Evolutionary conservation across 192 early-diverging fungal species (phyloP), one percentile per base, ranked within the genome.

Genomic region (Backusella tuberculispora): DNA sequence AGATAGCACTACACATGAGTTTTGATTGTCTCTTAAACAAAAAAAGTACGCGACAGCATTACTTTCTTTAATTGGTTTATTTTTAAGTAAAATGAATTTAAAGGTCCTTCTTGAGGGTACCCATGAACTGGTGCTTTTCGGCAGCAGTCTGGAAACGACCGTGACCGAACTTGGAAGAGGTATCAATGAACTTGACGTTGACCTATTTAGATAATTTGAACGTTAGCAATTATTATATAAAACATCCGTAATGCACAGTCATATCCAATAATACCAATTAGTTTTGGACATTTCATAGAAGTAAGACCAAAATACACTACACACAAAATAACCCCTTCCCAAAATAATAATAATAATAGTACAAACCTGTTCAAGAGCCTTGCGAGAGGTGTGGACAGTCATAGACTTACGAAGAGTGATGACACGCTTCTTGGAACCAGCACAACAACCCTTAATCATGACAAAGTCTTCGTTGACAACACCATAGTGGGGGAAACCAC

Each of bases 401-500:
- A n/a, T n/a, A n/a, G n/a, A n/a, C n/a, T n/a, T n/a, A n/a, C n/a
- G n/a, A n/a, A n/a, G n/a, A n/a, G n/a, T n/a, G n/a, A n/a, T n/a
- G n/a, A n/a, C n/a, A n/a, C n/a, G 91, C 91, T 96, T 98, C 89
- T 92, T 93, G 85, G 95, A 91, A 93, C 98, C 98, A 72, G 93
- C 93, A 85, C 92, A 92, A 85, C 90, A 89, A 79, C 97, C 98
- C 94, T 98, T 98, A 90, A 99, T 90, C 89, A 99, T 94, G 81
- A 99, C 84, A 84, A 89, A 99, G 90, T 98, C 98, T 85, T 97
- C 92, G 86, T 94, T 95, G 88, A 98, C 95, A 76, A 91, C 83
- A 92, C 97, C 98, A 87, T 97, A 99, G 92, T 97, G 96, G 78
- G 97, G 97, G 95, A 99, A 99, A 74, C 98, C 98, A 84, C 97